A percentile compares a stretch with the other conserved stretches of the same genome.
These are phyloP conservation scores for Chalaropsis ovoidea DNA, from an alignment of 2,329 filamentous ascomycete species.

Conservation along the genomic window DNA sequence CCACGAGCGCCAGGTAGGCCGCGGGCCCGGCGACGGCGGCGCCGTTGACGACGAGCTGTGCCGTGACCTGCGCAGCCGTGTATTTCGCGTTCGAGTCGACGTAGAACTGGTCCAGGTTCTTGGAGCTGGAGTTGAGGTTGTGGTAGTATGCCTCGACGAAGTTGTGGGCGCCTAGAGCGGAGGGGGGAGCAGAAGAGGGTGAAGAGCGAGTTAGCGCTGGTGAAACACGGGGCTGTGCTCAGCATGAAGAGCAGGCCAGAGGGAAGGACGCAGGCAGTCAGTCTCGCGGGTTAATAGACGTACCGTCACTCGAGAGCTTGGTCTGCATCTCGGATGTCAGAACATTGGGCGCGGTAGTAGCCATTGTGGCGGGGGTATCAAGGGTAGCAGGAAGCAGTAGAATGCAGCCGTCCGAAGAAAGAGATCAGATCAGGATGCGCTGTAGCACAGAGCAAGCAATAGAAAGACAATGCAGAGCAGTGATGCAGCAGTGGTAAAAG, in stretches of 20 bases:
- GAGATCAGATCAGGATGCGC: too few relatives aligned
- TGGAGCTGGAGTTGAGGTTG: conserved; percentile 54
- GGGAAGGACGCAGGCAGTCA: background rate
- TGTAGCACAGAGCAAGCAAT: background rate
- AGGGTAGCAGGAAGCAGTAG: background rate
- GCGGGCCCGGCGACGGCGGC: conserved; percentile 51
- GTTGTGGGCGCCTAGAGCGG: conserved; percentile 24
- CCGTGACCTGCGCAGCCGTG: conserved; percentile 34
- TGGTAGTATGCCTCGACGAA: conserved; percentile 50
- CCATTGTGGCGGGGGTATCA: conserved; percentile 9
- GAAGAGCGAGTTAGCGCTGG: conserved; percentile 3
- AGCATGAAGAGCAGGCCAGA: background rate
- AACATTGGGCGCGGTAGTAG: conserved; percentile 21
- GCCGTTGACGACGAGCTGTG: conserved; percentile 74
- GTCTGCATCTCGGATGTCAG: conserved; percentile 25
- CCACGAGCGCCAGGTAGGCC: conserved; percentile 59
- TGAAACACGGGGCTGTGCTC: background rate
- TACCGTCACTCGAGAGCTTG: conserved; percentile 25
- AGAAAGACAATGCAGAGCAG: background rate
- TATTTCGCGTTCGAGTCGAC: conserved; percentile 33
- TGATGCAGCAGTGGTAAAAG: too few relatives aligned
- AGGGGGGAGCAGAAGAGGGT: background rate
- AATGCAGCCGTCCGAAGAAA: too few relatives aligned
- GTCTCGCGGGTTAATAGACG: background rate
- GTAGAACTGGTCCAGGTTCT: conserved; percentile 58